Conservation (phyloP, 1,139 yeast species). For the Blastobotrys raffinosifermentans region DNA sequence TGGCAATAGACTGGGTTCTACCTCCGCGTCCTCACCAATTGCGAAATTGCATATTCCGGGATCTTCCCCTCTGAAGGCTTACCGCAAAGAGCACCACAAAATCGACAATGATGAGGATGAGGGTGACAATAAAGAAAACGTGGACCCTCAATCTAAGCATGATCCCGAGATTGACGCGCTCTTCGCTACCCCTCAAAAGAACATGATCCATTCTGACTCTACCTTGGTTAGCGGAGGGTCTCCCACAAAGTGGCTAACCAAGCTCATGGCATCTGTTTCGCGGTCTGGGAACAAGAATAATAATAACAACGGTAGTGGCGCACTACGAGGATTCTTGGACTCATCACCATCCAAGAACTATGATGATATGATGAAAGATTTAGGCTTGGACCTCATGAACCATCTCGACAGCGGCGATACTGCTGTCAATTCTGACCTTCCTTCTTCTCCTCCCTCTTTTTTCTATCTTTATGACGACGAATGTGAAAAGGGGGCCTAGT, state of each 20-base stretch:
- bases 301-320: slow-evolving; percentile 12
- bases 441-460: slow-evolving; percentile 2
- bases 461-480: slow-evolving; percentile 2
- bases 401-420: neutral
- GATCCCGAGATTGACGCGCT: slow-evolving; percentile 15
- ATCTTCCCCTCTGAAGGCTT: neutral
- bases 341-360: slow-evolving; percentile 26
- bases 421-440: neutral
- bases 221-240: slow-evolving; percentile 2
- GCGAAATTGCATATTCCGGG: slow-evolving; percentile 1
- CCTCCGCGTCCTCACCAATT: neutral
- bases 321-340: slow-evolving; percentile 27
- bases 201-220: slow-evolving; percentile 12
- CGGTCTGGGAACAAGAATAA: neutral
- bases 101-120: too few relatives aligned
- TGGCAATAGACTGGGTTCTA: neutral
- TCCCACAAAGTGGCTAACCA: slow-evolving; percentile 25
- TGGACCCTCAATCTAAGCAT: slow-evolving; percentile 14
- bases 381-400: neutral
- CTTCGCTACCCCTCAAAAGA: slow-evolving; percentile 22
- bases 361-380: neutral
- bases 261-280: slow-evolving; percentile 22
- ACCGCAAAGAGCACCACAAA: neutral
- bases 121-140: slow-evolving; percentile 22
- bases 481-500: too few relatives aligned